Conservation (phyloP, 2,329 filamentous ascomycete genomes). For the Cladophialophora psammophila region DNA sequence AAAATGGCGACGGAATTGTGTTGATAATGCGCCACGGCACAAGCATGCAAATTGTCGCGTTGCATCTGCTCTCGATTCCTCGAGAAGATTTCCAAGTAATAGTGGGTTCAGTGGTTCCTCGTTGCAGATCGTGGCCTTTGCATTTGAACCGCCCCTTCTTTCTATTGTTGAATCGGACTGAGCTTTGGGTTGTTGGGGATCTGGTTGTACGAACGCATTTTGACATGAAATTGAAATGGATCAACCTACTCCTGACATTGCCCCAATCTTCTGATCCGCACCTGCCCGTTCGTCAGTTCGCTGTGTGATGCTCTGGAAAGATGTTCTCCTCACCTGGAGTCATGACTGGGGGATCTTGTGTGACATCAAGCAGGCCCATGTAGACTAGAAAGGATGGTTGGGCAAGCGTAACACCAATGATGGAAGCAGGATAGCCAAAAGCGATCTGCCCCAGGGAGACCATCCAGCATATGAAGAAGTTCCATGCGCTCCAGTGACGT, state of each 20-base stretch:
- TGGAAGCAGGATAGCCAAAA: conserved; percentile 32
- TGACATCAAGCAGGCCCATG: conserved; percentile 24
- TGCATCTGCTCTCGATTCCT: too few relatives aligned
- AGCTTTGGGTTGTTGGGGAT: too few relatives aligned
- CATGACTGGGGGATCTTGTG: conserved; percentile 4
- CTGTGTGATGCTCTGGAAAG: neutral
- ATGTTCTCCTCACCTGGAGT: conserved; percentile 1
- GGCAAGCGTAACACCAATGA: conserved; percentile 38
- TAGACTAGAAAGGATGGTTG: conserved; percentile 55
- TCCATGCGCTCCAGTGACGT: conserved; percentile 15
- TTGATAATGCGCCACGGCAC: too few relatives aligned
- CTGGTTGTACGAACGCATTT: too few relatives aligned
- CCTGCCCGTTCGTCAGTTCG: neutral
- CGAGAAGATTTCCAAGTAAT: too few relatives aligned
- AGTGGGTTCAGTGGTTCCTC: too few relatives aligned
- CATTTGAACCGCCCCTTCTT: too few relatives aligned
- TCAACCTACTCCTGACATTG: conserved; percentile 22
- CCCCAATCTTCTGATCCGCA: conserved; percentile 26
- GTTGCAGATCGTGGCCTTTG: too few relatives aligned
- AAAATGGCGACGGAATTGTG: too few relatives aligned
- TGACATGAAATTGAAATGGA: neutral
- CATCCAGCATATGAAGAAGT: conserved; percentile 31
- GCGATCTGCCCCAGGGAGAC: conserved; percentile 31
- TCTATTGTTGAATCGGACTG: too few relatives aligned
- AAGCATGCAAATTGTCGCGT: too few relatives aligned